Evolutionary conservation across 192 early-diverging fungal species (phyloP), one percentile per base, ranked within the genome.

Genomic region (Coemansia sp.): DNA sequence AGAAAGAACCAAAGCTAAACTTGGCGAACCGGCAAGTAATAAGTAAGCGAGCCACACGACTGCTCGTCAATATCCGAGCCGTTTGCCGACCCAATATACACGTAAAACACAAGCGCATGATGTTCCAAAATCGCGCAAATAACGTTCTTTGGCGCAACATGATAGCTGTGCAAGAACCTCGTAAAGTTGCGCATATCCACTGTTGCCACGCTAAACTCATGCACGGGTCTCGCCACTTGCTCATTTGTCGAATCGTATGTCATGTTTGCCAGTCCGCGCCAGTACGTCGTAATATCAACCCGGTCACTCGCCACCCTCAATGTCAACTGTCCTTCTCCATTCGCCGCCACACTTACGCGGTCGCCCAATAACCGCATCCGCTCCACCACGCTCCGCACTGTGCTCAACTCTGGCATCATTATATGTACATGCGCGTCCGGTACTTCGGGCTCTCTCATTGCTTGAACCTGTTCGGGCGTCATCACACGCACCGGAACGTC

Each of bases 161-260:
- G 84, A 58, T 91, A 86, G 72, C 88, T 87, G 41, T 90, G 86
- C 52, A 93, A 59, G 56, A 93, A 92, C 43, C 89, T 87, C 54
- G 88, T 73, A 67, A 95, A 88, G 68, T 92, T 90, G 27, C 85
- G 76, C 60, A 88, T 88, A 59, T 87, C 85, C 9, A 93, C 83
- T 0, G 85, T 66, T 0, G 86, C 91, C 17, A 84, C 83, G 19
- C 82, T 90, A 75, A 90, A 90, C 61, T 84, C 70, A 2, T 65
- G 48, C 0, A 81, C 74, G 11, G 27, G 59, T 2, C 70, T 35
- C 19, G 72, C 79, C 60, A 19, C 62, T 57, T 49, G 67, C 73
- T 22, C 60, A 19, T 59, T 59, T 53, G 69, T 75, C 25, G 76
- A 6, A 73, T 88, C 87, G 23, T 88, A 62, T 3, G 78, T 61